Conservation (phyloP, 2,329 filamentous ascomycete genomes). For the Chrysoporthe cubensis region DNA sequence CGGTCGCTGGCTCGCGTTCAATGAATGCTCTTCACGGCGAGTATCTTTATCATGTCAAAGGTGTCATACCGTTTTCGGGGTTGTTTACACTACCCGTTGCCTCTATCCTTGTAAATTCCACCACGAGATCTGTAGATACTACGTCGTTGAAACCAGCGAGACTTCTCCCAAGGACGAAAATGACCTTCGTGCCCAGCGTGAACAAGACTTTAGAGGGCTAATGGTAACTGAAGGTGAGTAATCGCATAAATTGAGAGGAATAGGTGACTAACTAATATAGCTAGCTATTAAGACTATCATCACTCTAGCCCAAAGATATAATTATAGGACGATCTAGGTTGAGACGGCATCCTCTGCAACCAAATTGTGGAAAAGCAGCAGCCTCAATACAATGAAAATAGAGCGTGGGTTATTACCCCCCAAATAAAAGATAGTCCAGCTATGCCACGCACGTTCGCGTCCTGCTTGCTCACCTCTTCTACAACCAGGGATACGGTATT, state of each 20-base stretch:
- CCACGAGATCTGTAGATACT: not conserved
- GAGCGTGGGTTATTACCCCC: not conserved
- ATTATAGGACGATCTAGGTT: not conserved
- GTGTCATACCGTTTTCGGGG: not conserved
- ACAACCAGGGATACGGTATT: not conserved
- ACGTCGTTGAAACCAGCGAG: not conserved
- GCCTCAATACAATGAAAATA: not conserved
- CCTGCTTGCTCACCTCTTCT: not conserved
- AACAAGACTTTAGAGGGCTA: not conserved
- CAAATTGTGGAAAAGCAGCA: not conserved
- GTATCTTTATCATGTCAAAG: not conserved
- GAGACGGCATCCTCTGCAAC: too few relatives aligned
- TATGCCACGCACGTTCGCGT: not conserved
- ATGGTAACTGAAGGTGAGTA: too few relatives aligned
- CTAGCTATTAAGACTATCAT: not conserved
- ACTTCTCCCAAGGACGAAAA: not conserved
- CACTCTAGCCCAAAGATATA: not conserved
- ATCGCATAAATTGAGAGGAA: not conserved
- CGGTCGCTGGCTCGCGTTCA: not conserved
- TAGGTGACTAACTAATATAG: not conserved
- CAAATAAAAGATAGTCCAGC: not conserved
- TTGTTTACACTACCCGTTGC: not conserved
- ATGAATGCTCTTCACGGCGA: not conserved
- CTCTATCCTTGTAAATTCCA: not conserved
- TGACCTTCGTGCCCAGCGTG: not conserved